phyloP scores from a whole-genome alignment of 192 early-diverging fungal genomes.

The Podila minutissima region DNA sequence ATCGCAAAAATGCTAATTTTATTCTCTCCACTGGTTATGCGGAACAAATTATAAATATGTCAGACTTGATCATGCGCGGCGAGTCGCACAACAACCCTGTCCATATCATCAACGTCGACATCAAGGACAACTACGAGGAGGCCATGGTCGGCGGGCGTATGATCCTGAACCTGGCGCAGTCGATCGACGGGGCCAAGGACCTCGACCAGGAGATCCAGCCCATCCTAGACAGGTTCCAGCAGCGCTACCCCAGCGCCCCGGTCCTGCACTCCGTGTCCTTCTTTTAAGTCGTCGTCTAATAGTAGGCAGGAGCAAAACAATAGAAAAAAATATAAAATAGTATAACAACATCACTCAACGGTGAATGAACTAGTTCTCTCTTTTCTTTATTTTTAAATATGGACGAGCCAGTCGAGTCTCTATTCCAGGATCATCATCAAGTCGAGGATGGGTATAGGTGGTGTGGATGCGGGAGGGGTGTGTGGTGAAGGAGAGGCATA shows the following conservation, averaged over 20 bases:
- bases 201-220: constrained; percentile 87
- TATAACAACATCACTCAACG: not conserved
- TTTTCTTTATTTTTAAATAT: constrained; percentile 5
- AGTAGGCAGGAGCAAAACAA: not conserved
- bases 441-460: too few relatives aligned
- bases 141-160: constrained; percentile 85
- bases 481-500: too few relatives aligned
- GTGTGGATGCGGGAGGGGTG: too few relatives aligned
- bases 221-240: constrained; percentile 80
- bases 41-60: not conserved
- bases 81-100: constrained; percentile 74
- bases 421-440: too few relatives aligned
- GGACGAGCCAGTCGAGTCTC: not conserved
- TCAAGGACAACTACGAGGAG: constrained; percentile 94
- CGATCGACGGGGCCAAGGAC: constrained; percentile 72
- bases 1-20: not conserved
- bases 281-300: constrained; percentile 52
- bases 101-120: constrained; percentile 97
- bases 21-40: not conserved
- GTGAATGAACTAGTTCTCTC: not conserved
- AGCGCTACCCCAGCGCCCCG: constrained; percentile 60
- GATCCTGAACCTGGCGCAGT: constrained; percentile 81
- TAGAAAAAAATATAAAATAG: not conserved
- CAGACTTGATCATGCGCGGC: constrained; percentile 81
- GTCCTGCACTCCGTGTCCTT: constrained; percentile 72